A percentile compares a stretch with the other conserved stretches of the same genome.
Evolutionary conservation across 345 rosid species (phyloP).

Genomic region (Populus nigra): DNA sequence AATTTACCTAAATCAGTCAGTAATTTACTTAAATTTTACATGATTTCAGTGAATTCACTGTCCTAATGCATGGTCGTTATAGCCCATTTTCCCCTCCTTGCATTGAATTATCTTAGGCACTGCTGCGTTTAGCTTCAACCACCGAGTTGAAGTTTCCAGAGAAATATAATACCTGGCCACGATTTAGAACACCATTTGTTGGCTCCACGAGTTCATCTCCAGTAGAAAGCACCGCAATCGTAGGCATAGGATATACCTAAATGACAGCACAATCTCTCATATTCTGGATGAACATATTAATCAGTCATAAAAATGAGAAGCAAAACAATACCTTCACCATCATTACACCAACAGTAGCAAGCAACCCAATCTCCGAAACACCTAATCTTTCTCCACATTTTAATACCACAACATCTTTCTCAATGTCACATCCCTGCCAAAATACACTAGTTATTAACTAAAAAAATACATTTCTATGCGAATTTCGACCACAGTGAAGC

Average conservation of each 20-base stretch:
- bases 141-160: background rate
- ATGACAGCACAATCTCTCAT: constrained; percentile 17
- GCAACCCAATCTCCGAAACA: constrained; percentile 87
- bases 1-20: background rate
- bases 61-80: no score
- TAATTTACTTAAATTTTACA: no score
- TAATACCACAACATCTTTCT: constrained; percentile 60
- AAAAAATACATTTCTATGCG: background rate
- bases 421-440: constrained; percentile 79
- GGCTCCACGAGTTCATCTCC: constrained; percentile 96
- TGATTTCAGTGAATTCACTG: no score
- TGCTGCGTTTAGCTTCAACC: background rate
- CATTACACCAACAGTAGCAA: constrained; percentile 78
- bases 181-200: constrained; percentile 45
- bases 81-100: background rate
- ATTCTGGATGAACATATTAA: constrained; percentile 8
- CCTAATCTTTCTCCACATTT: constrained; percentile 74
- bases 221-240: constrained; percentile 84
- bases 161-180: constrained; percentile 73
- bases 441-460: constrained; percentile 5
- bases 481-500: no score
- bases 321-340: constrained; percentile 65
- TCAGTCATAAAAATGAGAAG: constrained; percentile 20
- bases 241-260: constrained; percentile 80
- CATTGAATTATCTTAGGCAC: background rate